These are phyloP conservation scores for Artemisia tridentata DNA, from an alignment of 129 eudicot species.

Conservation along the genomic window DNA sequence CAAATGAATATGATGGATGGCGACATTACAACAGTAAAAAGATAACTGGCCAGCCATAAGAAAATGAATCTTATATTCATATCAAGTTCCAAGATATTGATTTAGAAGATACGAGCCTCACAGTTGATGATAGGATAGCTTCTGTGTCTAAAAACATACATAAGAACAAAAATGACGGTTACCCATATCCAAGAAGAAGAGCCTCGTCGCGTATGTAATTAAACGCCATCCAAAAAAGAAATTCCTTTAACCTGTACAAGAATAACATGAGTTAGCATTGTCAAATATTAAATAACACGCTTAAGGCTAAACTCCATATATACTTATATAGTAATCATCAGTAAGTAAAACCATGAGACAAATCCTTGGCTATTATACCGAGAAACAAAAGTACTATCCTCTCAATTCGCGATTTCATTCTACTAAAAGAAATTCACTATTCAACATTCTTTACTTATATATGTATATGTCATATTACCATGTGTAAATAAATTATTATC, in stretches of 20 bases:
- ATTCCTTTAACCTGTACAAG: slow-evolving; percentile 26
- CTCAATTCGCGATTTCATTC: too few relatives aligned
- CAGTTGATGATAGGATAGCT: not conserved
- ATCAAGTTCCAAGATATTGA: not conserved
- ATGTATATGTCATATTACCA: not conserved
- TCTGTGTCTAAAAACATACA: not conserved
- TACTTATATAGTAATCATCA: too few relatives aligned
- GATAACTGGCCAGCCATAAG: not conserved
- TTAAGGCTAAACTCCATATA: not conserved
- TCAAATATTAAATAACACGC: not conserved
- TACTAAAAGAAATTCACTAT: too few relatives aligned
- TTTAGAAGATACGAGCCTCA: not conserved
- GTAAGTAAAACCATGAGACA: too few relatives aligned
- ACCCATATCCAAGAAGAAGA: slow-evolving; percentile 6
- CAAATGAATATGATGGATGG: not conserved
- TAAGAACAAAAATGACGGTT: not conserved
- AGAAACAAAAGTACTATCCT: too few relatives aligned
- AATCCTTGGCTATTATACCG: too few relatives aligned
- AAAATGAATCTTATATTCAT: not conserved
- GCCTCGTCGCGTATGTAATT: not conserved
- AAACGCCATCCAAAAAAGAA: not conserved
- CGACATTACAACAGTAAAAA: not conserved
- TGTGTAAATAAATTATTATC: not conserved
- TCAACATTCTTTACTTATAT: too few relatives aligned
- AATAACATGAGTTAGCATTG: slow-evolving; percentile 6